Base-by-base conservation (phyloP, 805 yeast genomes). In the Metschnikowia lachancei region DNA sequence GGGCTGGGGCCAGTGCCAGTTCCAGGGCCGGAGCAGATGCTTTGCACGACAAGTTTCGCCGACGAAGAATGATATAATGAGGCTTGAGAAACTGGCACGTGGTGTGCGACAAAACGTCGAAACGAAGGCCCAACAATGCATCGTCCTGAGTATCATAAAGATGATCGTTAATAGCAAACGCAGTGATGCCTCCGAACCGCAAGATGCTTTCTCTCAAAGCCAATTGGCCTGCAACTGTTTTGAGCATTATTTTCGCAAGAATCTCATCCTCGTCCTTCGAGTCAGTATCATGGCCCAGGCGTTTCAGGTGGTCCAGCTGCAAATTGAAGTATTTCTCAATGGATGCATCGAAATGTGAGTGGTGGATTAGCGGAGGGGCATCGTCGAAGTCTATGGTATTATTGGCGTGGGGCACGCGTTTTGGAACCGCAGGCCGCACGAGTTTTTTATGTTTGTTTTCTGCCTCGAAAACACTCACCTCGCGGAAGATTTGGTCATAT, bases 161-260 rank as follows among this genome's bases (percentile, higher is more conserved):
- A 16, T 47, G 48, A 46, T 65, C 66, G 51, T 75, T 75, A 35
- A 79, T 65, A 0, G 81, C 79, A 45, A 79, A 79, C 0, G 75
- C 75, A 0, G 83, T 78, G 26, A 75, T 55, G 1, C 82, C 82
- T 6, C 70, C 75, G 46, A 78, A 55, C 43, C 84, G 55, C 45
- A 66, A 69, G 16, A 77, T 60, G 51, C 77, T 78, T 49, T 79
- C 84, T 37, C 67, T 55, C 36, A 70, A 35, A n/a, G 55, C 55
- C 42, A 37, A 20, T 11, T 19, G 35, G 22, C 52, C 50, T 2
- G 49, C 54, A n/a, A 33, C 38, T 16, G 56, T 34, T 32, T 50
- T 44, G 14, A 30, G 45, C 30, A 39, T 46, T n/a, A 54, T 47
- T 13, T 36, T 37, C 30, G 46, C 50, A 2, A 52, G 45, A n/a